Conservation (phyloP, 352 stramenopile species). For the Phytophthora parvispora region DNA sequence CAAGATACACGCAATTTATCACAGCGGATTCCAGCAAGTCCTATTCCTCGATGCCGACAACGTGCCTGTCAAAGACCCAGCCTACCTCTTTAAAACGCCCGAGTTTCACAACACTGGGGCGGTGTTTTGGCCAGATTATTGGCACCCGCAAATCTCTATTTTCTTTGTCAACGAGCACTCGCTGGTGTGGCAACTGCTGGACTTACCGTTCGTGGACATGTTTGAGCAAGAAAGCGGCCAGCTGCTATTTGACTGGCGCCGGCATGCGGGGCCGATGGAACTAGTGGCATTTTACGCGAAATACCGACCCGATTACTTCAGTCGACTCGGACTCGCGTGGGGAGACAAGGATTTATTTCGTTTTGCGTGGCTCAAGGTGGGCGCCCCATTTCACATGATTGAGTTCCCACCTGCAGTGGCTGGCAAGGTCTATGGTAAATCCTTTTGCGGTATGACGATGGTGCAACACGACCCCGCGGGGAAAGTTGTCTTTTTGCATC, state of each 20-base stretch:
- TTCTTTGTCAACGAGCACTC: constrained; percentile 63
- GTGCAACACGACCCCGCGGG: constrained; percentile 48
- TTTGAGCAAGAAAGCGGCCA: constrained; percentile 77
- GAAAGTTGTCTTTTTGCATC: constrained; percentile 56
- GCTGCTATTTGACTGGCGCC: constrained; percentile 52
- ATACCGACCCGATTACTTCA: constrained; percentile 42
- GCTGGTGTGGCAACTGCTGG: constrained; percentile 60
- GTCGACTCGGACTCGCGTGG: constrained; percentile 50
- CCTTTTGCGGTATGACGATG: constrained; percentile 68
- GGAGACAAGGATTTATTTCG: constrained; percentile 73
- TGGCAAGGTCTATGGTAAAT: constrained; percentile 40
- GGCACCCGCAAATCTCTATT: constrained; percentile 44
- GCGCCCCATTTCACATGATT: constrained; percentile 54
- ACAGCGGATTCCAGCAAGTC: constrained; percentile 50
- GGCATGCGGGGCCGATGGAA: constrained; percentile 38
- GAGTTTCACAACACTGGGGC: constrained; percentile 35
- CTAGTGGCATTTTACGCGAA: constrained; percentile 57
- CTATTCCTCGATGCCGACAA: constrained; percentile 69
- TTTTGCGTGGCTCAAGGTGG: constrained; percentile 61
- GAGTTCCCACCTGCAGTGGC: constrained; percentile 46
- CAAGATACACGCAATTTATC: constrained; percentile 56
- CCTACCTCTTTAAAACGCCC: constrained; percentile 15
- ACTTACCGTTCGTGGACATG: constrained; percentile 58
- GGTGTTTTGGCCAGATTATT: constrained; percentile 58
- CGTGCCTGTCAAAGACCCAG: constrained; percentile 13